Base-by-base conservation (phyloP, 2,329 filamentous ascomycete genomes). In the Beauveria asiatica region DNA sequence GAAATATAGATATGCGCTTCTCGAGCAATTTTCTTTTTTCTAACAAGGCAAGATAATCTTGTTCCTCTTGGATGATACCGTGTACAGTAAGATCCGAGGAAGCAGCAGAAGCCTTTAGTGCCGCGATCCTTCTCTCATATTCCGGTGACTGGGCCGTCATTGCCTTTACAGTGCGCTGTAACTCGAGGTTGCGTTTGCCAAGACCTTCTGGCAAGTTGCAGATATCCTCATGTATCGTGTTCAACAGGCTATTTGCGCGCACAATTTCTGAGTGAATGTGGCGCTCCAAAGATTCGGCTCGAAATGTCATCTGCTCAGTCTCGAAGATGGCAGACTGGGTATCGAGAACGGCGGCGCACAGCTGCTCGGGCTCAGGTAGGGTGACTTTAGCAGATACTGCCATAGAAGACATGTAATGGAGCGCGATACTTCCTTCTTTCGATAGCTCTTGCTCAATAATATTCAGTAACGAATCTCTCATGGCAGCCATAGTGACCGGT, bases 151-250 rank as follows among this genome's bases (percentile, higher is more conserved):
- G 87, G 2, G 83, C 75, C 16, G 80, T 75, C 42, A 90, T 76
- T n/a, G 82, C 74, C 69, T 90, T 91, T 53, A 87, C 83, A 60
- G 80, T 84, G 59, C 89, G 84, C 64, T 86, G 84, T 73, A 88
- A 83, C 55, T 94, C 87, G 4, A 86, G 78, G n/a, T 91, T 93
- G 64, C 87, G 81, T 64, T 84, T 84, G 11, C 84, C 82, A 3
- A 92, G 74, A 63, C 84, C 77, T 0, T 82, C 68, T 0, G 84
- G 73, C 0, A 83, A 80, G 17, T 82, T 78, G 66, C 83, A 87
- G 16, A 71, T 70, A 7, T 77, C 74, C 16, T 71, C 69, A 25
- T 73, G 71, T 4, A 85, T 69, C 11, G 77, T 72, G 6, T 67
- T 63, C 9, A 82, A 69, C 41, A 83, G 67, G 1, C 64, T 59